Evolutionary conservation across 148 eudicot genomes (phyloP).

Genomic region (Simmondsia chinensis): DNA sequence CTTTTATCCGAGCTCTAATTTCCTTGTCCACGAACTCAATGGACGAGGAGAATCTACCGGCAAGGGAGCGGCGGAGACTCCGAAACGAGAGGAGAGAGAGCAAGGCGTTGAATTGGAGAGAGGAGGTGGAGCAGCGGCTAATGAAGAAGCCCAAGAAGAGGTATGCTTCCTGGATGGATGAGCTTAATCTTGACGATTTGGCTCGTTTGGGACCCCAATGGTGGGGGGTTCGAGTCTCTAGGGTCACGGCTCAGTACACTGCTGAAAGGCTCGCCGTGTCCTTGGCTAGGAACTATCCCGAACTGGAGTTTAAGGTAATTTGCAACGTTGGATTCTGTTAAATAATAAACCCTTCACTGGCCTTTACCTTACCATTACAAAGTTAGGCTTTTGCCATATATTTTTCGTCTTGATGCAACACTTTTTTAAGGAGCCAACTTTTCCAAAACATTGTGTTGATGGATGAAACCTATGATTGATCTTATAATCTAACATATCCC

Average conservation of each 20-base stretch:
- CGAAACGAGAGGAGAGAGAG: conserved; percentile 72
- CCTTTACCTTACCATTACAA: too few species aligned
- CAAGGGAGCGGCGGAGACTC: conserved; percentile 71
- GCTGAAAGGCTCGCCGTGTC: conserved; percentile 40
- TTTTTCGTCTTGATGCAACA: too few species aligned
- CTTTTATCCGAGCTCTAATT: too few species aligned
- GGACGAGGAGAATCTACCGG: conserved; percentile 21
- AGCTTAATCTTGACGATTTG: conserved; percentile 66
- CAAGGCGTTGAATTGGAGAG: conserved; percentile 60
- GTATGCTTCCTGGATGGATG: conserved; percentile 65
- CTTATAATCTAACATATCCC: too few species aligned
- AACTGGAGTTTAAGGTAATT: conserved; percentile 59
- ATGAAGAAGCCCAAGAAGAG: conserved; percentile 58
- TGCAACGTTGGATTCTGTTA: background rate
- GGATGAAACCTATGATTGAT: too few species aligned
- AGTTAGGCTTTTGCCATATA: too few species aligned
- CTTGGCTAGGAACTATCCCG: conserved; percentile 42
- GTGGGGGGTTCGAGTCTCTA: conserved; percentile 72
- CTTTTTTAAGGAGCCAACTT: too few species aligned
- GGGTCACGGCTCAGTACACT: conserved; percentile 30
- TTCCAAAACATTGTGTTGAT: too few species aligned
- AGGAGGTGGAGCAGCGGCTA: conserved; percentile 69
- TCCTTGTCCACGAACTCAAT: too few species aligned
- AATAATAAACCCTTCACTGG: too few species aligned
- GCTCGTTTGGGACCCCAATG: conserved; percentile 68